phyloP scores from a whole-genome alignment of 208 protist genomes.

The Trichomonas vaginalis region DNA sequence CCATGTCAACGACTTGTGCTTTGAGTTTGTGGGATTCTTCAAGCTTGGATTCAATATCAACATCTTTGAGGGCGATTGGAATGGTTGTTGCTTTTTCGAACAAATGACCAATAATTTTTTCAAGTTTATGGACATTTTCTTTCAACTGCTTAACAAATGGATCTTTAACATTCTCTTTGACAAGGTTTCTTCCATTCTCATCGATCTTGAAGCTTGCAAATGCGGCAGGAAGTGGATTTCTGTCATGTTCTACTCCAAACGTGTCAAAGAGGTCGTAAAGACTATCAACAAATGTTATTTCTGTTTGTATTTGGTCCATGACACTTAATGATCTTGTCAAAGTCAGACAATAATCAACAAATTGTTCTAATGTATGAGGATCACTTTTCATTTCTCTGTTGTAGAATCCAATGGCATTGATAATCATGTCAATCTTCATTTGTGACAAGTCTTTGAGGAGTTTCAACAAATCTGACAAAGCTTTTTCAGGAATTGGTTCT shows the following conservation, averaged over 20 bases:
- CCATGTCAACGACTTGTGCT: neutral
- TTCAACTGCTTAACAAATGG: neutral
- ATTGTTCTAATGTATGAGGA: neutral
- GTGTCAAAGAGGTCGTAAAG: neutral
- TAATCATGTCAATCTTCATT: neutral
- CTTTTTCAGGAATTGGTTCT: neutral
- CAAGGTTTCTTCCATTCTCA: neutral
- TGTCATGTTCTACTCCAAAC: neutral
- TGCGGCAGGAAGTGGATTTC: neutral
- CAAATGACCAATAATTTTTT: neutral
- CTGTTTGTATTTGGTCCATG: neutral
- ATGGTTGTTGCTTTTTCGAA: neutral
- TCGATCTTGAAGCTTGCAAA: neutral
- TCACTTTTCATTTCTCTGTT: neutral
- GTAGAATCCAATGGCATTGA: neutral
- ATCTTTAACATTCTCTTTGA: neutral
- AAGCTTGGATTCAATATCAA: neutral
- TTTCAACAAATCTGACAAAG: neutral
- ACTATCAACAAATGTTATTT: neutral
- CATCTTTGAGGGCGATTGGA: neutral
- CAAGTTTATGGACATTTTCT: neutral
- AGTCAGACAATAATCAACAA: neutral
- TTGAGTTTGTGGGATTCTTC: neutral
- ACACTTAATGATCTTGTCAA: neutral
- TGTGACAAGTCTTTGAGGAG: neutral